phyloP scores from a whole-genome alignment of 768 basidiomycete species.

The Collybia nuda region DNA sequence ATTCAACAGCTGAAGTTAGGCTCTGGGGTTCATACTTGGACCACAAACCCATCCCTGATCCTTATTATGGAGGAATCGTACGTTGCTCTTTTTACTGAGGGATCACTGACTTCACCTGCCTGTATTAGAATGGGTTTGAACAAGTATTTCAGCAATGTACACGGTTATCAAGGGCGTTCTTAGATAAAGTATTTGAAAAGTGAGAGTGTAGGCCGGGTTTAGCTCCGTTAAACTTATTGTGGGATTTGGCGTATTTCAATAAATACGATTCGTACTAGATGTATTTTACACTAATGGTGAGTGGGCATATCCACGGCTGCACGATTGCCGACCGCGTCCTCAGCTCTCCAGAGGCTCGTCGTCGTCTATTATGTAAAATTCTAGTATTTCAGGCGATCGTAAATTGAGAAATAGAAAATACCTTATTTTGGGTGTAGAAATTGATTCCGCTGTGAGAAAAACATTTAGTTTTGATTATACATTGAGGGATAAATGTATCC shows the following conservation, averaged over 20 bases:
- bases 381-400: not conserved
- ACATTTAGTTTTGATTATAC: not conserved
- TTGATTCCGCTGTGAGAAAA: constrained; percentile 67
- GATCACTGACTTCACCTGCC: not conserved
- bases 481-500: constrained; percentile 9
- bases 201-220: constrained; percentile 5
- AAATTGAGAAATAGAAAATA: constrained; percentile 16
- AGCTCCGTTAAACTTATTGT: not conserved
- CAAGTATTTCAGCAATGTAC: constrained; percentile 77
- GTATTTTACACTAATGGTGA: constrained; percentile 44
- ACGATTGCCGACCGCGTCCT: constrained; percentile 75
- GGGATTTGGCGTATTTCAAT: not conserved
- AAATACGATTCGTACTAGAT: not conserved
- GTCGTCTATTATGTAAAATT: constrained; percentile 58
- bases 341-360: constrained; percentile 90
- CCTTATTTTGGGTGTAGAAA: constrained; percentile 97
- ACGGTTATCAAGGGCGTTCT: constrained; percentile 71
- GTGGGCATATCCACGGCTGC: constrained; percentile 91
- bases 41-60: constrained; percentile 72
- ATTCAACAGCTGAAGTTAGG: constrained; percentile 61
- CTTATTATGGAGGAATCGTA: constrained; percentile 77
- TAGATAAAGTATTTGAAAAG: constrained; percentile 58
- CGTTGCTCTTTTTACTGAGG: constrained; percentile 20
- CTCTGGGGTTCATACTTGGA: constrained; percentile 85
- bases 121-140: constrained; percentile 67